These are phyloP conservation scores for Nemania sp. DNA, from an alignment of 2,329 filamentous ascomycete genomes.

Conservation along the genomic window DNA sequence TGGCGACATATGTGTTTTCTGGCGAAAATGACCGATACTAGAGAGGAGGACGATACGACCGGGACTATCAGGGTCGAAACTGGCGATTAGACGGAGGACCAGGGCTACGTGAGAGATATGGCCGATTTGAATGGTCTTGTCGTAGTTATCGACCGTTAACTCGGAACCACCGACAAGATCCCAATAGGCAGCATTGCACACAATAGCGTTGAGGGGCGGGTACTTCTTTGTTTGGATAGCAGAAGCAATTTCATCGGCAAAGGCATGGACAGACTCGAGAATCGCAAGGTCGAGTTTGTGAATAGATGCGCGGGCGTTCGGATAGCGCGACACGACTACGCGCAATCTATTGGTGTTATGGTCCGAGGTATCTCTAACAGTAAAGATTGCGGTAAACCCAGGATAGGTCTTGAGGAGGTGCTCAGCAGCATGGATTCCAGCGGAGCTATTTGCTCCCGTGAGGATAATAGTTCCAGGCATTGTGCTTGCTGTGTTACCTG, in stretches of 20 bases:
- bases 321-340: constrained; percentile 25
- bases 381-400: constrained; percentile 16
- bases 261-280: constrained; percentile 39
- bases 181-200: constrained; percentile 47
- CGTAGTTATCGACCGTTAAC: constrained; percentile 41
- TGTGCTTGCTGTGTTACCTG: too few relatives aligned
- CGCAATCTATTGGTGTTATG: constrained; percentile 18
- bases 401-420: constrained; percentile 22
- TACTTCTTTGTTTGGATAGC: constrained; percentile 33
- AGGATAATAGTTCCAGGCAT: constrained; percentile 5
- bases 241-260: constrained; percentile 34
- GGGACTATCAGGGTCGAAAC: constrained; percentile 60
- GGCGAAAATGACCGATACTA: constrained; percentile 35
- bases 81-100: constrained; percentile 49
- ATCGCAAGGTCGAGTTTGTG: constrained; percentile 39
- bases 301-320: constrained; percentile 43
- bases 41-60: constrained; percentile 61
- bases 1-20: background rate
- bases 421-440: constrained; percentile 18
- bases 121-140: constrained; percentile 45
- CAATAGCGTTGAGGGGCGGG: constrained; percentile 39
- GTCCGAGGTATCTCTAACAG: constrained; percentile 17
- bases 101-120: constrained; percentile 42
- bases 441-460: constrained; percentile 28
- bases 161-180: constrained; percentile 39